These are phyloP conservation scores for Pueraria montana DNA, from an alignment of 306 rosid species.

Conservation along the genomic window DNA sequence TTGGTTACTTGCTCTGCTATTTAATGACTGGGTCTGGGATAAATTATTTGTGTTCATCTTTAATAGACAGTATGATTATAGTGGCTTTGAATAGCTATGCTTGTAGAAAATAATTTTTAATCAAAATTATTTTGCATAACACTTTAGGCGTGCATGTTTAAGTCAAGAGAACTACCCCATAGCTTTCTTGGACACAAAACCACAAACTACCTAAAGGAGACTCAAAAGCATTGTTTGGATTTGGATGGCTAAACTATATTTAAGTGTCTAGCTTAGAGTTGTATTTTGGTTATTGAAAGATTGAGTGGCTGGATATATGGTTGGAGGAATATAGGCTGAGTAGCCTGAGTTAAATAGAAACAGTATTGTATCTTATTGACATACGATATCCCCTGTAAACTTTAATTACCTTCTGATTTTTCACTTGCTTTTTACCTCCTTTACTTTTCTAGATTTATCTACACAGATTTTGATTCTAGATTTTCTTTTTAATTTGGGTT, in stretches of 20 bases:
- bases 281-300: no score
- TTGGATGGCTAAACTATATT: neutral
- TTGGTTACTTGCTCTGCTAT: conserved; percentile 40
- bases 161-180: neutral
- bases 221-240: conserved; percentile 2
- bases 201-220: conserved; percentile 13
- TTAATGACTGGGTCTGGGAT: neutral
- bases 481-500: no score
- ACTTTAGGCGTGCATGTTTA: conserved; percentile 11
- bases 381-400: neutral
- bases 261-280: no score
- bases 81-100: neutral
- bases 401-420: conserved; percentile 6
- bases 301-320: neutral
- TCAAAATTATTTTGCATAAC: neutral
- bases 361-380: neutral
- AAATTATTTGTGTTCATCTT: neutral
- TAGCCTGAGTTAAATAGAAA: neutral
- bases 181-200: conserved; percentile 6
- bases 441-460: neutral
- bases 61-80: neutral
- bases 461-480: no score
- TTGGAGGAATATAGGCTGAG: conserved; percentile 5
- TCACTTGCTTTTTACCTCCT: neutral
- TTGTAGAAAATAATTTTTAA: neutral